Conservation (phyloP, 495 filamentous ascomycete genomes). For the Astrocystis sublimbata region DNA sequence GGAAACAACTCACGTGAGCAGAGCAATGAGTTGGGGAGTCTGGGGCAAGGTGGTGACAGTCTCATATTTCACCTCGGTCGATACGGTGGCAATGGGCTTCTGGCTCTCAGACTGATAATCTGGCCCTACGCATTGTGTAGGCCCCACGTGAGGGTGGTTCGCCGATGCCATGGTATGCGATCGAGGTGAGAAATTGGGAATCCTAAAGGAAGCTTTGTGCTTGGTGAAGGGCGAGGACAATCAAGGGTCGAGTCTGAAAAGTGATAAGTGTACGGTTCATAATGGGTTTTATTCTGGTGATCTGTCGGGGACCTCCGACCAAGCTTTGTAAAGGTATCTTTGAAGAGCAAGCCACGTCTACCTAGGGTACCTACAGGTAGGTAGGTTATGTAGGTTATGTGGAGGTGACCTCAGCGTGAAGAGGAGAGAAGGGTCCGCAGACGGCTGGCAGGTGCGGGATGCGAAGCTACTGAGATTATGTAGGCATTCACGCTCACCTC, state of each 20-base stretch:
- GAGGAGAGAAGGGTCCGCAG: background rate
- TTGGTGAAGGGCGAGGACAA: background rate
- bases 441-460: background rate
- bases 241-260: background rate
- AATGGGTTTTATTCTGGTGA: background rate
- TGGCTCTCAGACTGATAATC: conserved; percentile 72
- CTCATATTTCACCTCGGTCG: conserved; percentile 73
- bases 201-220: background rate
- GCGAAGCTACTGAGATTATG: background rate
- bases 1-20: conserved; percentile 79
- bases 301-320: background rate
- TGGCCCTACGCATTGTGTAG: conserved; percentile 74
- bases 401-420: background rate
- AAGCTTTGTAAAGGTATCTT: background rate
- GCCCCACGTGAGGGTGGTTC: conserved; percentile 45
- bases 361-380: too few relatives aligned
- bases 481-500: background rate
- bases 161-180: conserved; percentile 19
- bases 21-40: conserved; percentile 93
- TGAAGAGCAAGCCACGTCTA: too few relatives aligned
- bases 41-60: conserved; percentile 91
- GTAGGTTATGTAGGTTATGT: background rate
- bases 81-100: conserved; percentile 89
- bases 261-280: background rate
- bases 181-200: background rate